A percentile compares a stretch with the other conserved stretches of the same genome.
Evolutionary conservation across 2,329 filamentous ascomycete species (phyloP).

Genomic region (Fusarium tupiense): DNA sequence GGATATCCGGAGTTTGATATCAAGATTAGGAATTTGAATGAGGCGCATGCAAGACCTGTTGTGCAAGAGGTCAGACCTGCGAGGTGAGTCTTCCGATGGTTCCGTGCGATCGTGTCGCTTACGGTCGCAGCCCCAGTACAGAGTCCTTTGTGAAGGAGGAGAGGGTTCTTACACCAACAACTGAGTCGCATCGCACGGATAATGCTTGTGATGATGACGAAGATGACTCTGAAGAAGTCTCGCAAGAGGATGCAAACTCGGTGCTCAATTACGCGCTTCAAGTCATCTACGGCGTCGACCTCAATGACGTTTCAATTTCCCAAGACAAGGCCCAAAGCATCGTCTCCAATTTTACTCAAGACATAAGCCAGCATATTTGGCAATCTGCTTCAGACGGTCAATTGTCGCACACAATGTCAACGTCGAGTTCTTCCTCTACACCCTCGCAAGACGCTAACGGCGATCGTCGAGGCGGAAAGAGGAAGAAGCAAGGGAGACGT

Average conservation of each 20-base stretch:
- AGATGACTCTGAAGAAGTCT: slow-evolving; percentile 40
- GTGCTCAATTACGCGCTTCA: slow-evolving; percentile 51
- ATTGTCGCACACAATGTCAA: slow-evolving; percentile 45
- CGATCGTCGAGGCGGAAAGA: slow-evolving; percentile 44
- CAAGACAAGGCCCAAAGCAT: slow-evolving; percentile 44
- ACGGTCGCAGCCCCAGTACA: slow-evolving; percentile 21
- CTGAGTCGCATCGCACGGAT: slow-evolving; percentile 9
- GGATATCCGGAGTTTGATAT: slow-evolving; percentile 43
- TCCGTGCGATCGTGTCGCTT: not conserved
- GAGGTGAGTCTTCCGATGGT: slow-evolving; percentile 12
- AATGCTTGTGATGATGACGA: slow-evolving; percentile 19
- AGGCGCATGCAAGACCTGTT: slow-evolving; percentile 1
- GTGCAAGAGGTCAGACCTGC: slow-evolving; percentile 14
- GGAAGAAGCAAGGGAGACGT: slow-evolving; percentile 48
- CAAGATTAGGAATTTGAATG: slow-evolving; percentile 35
- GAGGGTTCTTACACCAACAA: slow-evolving; percentile 26
- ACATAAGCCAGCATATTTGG: slow-evolving; percentile 49
- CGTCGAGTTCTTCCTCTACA: slow-evolving; percentile 45
- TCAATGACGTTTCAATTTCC: slow-evolving; percentile 46
- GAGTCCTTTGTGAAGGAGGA: slow-evolving; percentile 40
- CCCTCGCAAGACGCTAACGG: slow-evolving; percentile 43
- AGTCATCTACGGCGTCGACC: slow-evolving; percentile 51
- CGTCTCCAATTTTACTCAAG: slow-evolving; percentile 47
- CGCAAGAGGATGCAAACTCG: slow-evolving; percentile 48
- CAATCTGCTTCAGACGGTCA: slow-evolving; percentile 44